These are phyloP conservation scores for Cercospora sp. DNA, from an alignment of 2,329 filamentous ascomycete genomes.

Conservation along the genomic window DNA sequence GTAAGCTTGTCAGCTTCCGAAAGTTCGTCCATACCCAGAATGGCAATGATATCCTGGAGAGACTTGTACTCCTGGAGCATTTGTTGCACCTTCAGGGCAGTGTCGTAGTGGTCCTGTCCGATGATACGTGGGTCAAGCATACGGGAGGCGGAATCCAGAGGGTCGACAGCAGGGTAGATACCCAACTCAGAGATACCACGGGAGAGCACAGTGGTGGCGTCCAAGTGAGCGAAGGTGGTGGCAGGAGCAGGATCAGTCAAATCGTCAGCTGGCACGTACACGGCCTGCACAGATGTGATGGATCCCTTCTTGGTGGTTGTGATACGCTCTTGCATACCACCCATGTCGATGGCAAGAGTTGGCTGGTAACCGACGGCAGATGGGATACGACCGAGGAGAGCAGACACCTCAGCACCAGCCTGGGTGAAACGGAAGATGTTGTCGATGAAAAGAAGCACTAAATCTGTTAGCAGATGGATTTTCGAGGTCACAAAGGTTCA, in stretches of 20 bases:
- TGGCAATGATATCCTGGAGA: constrained; percentile 97
- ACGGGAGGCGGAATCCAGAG: constrained; percentile 98
- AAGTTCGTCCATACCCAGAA: constrained; percentile 99
- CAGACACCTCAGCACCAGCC: constrained; percentile 99
- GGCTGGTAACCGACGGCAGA: constrained; percentile 99
- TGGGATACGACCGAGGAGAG: constrained; percentile 97
- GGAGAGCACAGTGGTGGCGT: constrained; percentile 99
- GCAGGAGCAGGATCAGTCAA: constrained; percentile 99
- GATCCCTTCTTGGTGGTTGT: constrained; percentile 99
- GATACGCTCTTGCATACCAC: constrained; percentile 99
- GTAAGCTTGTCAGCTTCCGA: constrained; percentile 99
- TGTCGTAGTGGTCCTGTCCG: constrained; percentile 96
- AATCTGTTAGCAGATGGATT: not conserved
- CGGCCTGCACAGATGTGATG: constrained; percentile 99
- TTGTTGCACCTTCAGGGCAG: constrained; percentile 92
- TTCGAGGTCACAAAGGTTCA: not conserved
- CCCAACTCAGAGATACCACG: constrained; percentile 99
- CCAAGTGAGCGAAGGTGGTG: constrained; percentile 99
- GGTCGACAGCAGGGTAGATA: constrained; percentile 99
- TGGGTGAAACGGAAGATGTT: constrained; percentile 99
- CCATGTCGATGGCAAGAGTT: constrained; percentile 98
- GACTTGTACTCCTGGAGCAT: constrained; percentile 99
- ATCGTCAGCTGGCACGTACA: constrained; percentile 99
- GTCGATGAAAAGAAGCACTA: constrained; percentile 97
- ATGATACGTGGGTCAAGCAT: constrained; percentile 99